Conservation (phyloP, 495 filamentous ascomycete genomes). For the Cercophora newfieldiana region DNA sequence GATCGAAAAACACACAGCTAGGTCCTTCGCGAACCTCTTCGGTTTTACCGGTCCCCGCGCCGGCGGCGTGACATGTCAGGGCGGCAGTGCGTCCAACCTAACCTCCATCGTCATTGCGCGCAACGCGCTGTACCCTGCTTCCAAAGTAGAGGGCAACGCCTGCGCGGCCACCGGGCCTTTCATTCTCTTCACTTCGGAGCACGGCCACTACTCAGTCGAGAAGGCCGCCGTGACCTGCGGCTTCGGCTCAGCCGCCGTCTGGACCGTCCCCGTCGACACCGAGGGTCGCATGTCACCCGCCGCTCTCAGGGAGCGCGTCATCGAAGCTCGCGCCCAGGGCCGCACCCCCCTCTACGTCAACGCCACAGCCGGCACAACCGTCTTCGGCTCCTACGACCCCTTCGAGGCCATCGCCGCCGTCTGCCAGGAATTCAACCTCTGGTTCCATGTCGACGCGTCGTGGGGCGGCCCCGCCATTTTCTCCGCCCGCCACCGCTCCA, state of each 20-base stretch:
- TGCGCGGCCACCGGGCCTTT: conserved; percentile 55
- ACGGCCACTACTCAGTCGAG: conserved; percentile 93
- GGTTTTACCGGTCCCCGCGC: conserved; percentile 70
- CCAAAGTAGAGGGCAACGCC: conserved; percentile 70
- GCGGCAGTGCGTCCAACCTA: conserved; percentile 81
- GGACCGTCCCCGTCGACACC: conserved; percentile 71
- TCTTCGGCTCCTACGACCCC: conserved; percentile 86
- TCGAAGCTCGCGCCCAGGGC: conserved; percentile 58
- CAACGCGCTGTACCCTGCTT: conserved; percentile 76
- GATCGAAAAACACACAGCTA: conserved; percentile 77
- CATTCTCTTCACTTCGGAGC: conserved; percentile 82
- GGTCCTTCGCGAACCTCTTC: conserved; percentile 70
- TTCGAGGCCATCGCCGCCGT: conserved; percentile 69
- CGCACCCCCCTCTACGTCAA: conserved; percentile 92
- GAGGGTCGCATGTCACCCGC: conserved; percentile 68
- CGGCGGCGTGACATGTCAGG: conserved; percentile 85
- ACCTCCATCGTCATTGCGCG: conserved; percentile 87
- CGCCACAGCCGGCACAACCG: conserved; percentile 92
- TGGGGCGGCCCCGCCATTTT: conserved; percentile 90
- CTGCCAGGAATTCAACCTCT: conserved; percentile 70
- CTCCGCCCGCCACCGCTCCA: conserved; percentile 60
- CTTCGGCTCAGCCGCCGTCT: conserved; percentile 71
- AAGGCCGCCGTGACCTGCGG: conserved; percentile 88
- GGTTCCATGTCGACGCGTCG: conserved; percentile 87
- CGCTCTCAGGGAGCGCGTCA: conserved; percentile 62